Evolutionary conservation across 164 flowering plant genomes (phyloP), one percentile per base, ranked within the genome.

Genomic region (Brasenia schreberi): DNA sequence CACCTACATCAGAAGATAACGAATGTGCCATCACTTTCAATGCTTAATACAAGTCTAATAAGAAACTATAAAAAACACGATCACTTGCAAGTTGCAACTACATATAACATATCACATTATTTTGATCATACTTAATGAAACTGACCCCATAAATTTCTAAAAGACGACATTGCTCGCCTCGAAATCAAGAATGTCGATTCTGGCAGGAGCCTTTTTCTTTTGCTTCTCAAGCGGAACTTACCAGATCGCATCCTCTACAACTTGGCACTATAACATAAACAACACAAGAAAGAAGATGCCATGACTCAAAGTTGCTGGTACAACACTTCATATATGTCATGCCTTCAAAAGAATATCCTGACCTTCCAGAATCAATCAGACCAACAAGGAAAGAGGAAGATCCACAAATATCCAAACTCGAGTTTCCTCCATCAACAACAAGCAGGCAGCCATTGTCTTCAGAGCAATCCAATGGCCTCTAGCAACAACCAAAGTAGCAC

Each of bases 321-420:
- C 59, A 63, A 61, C 49, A 27, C 19, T 4, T 4, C 23, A 23
- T 18, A 52, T 7, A 39, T 23, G 10, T 7, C n/a, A 19, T 7
- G 62, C 17, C 62, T 60, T 9, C 62, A 5, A 5, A 60, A 5
- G 19, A 43, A 64, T n/a, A 6, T 18, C 17, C n/a, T 45, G 52
- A 83, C 97, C 92, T 87, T 85, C 81, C 92, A 56, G 77, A 76
- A 74, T 87, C 91, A 56, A 91, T 87, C 62, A 86, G 80, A 69
- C 77, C 78, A n/a, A 88, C 78, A 39, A 91, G 93, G 27, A 88
- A 61, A 5, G 87, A 82, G n/a, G 75, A 10, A 42, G 95, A 87
- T 4, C 65, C 68, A 0, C 72, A 74, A 64, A 84, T 70, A 62
- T 87, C 83, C 53, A 88, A 66, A 64, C 61, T 69, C 11, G 79